Conservation (phyloP, 495 filamentous ascomycete genomes). For the Tuber calosporum region DNA sequence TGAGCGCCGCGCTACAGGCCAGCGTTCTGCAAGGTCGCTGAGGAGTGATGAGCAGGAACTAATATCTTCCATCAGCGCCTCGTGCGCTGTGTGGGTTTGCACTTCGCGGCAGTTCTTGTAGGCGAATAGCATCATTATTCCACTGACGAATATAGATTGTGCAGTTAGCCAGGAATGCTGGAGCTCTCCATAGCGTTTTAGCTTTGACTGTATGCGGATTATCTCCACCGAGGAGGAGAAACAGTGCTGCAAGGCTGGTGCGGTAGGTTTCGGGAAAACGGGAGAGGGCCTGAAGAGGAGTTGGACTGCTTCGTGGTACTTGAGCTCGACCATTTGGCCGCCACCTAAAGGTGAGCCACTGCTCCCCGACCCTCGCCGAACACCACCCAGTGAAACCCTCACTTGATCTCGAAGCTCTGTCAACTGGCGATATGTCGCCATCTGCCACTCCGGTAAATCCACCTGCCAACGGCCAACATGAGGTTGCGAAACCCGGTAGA, state of each 20-base stretch:
- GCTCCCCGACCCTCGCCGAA: conserved; percentile 25
- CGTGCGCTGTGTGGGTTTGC: conserved; percentile 20
- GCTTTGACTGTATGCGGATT: conserved; percentile 33
- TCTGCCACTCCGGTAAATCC: conserved; percentile 36
- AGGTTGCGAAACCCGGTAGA: conserved; percentile 31
- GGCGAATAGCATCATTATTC: conserved; percentile 31
- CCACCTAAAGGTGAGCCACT: conserved; percentile 18
- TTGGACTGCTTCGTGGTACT: conserved; percentile 39
- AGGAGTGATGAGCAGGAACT: conserved; percentile 32
- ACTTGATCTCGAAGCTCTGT: conserved; percentile 29
- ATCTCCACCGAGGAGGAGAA: conserved; percentile 34
- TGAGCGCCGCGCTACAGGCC: conserved; percentile 32
- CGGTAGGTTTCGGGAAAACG: conserved; percentile 23
- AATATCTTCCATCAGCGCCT: conserved; percentile 28
- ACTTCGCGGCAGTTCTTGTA: conserved; percentile 26
- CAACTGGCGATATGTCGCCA: conserved; percentile 26
- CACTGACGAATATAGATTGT: conserved; percentile 31
- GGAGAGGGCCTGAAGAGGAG: conserved; percentile 36
- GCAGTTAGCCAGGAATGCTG: conserved; percentile 35
- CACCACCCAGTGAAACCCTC: conserved; percentile 17
- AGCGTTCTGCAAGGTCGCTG: conserved; percentile 21
- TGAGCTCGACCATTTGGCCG: conserved; percentile 37
- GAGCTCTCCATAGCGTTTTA: conserved; percentile 32
- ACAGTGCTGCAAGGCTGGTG: conserved; percentile 23
- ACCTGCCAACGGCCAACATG: conserved; percentile 17